A percentile compares a stretch with the other conserved stretches of the same genome.
Conservation (phyloP, 1,284 basidiomycete species). For the Acaromyces ingoldii region DNA sequence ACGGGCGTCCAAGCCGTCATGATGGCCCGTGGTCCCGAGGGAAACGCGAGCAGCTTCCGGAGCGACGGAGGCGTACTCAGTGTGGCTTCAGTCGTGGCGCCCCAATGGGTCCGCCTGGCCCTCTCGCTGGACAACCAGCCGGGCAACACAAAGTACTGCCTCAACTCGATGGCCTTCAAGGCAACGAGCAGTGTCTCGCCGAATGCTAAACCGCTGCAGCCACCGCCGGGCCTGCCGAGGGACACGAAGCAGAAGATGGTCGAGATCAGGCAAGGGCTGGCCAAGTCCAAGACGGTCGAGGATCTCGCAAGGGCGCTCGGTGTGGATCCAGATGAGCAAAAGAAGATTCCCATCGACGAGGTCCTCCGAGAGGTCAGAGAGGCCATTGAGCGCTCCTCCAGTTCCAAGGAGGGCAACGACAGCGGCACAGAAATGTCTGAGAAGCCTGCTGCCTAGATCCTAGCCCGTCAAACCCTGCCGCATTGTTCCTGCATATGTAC, state of each 20-base stretch:
- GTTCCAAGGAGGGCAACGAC: background rate
- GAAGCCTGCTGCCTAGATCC: too few species aligned
- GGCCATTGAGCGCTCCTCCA: too few species aligned
- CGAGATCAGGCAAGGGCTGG: slow-evolving; percentile 23
- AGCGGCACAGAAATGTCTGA: too few species aligned
- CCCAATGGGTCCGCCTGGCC: slow-evolving; percentile 39
- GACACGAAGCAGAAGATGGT: slow-evolving; percentile 12
- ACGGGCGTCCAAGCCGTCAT: slow-evolving; percentile 81
- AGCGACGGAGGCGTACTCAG: slow-evolving; percentile 43
- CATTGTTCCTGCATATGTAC: too few species aligned
- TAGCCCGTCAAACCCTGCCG: too few species aligned
- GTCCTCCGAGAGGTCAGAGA: slow-evolving; percentile 1
- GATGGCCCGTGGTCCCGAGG: slow-evolving; percentile 90
- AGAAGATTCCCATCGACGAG: background rate
- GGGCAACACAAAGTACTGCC: slow-evolving; percentile 85
- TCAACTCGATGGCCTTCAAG: slow-evolving; percentile 54
- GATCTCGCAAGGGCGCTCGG: slow-evolving; percentile 22
- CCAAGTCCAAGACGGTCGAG: slow-evolving; percentile 29
- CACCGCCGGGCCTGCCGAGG: background rate
- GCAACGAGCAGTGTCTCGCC: slow-evolving; percentile 17
- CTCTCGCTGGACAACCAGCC: slow-evolving; percentile 63
- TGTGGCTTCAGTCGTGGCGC: slow-evolving; percentile 35
- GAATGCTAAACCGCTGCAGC: background rate
- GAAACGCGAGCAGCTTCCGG: slow-evolving; percentile 84
- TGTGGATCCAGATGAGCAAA: slow-evolving; percentile 15